Evolutionary conservation across 768 basidiomycete species (phyloP), one percentile per base, ranked within the genome.

Genomic region (Pisolithus microcarpus): DNA sequence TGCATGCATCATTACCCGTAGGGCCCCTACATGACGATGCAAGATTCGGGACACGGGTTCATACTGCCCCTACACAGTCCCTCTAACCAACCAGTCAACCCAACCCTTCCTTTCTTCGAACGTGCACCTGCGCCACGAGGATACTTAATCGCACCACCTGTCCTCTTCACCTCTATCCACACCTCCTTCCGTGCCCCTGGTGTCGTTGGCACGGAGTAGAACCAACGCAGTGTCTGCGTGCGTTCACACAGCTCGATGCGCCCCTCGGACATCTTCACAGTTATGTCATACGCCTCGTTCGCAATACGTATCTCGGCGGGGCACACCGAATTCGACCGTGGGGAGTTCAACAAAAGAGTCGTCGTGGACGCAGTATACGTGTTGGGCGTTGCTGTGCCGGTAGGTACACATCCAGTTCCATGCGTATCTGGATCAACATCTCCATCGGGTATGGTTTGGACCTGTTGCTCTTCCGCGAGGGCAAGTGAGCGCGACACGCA

Each of bases 161-260:
- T 57, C 39, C 78, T 56, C 56, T 60, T 67, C 44, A 80, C 58
- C 57, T 71, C 68, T 51, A 80, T 72, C 47, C 63, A 66, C 56
- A 72, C 67, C 48, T 64, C 68, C 18, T 52, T 56, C 19, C 48
- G 54, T 19, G 58, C 59, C 18, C 54, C 52, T 15, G 60, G 65
- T 0, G 24, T 51, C 8, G 46, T 48, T 4, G 75, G 73, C 1
- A 68, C 57, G 13, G 58, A 58, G 54, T 80, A 79, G 52, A 61
- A 75, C 78, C 78, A 84, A 49, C 64, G 66, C 40, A 85, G 59
- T n/a, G 56, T 69, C 63, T 81, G 78, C 11, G 75, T 77, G 7
- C 69, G 66, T 3, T 77, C 78, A 11, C 73, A 68, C 15, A 79
- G 59, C 43, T 71, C 72, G 60, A 72, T 76, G 16, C 69, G 57